Base-by-base conservation (phyloP, 2,329 filamentous ascomycete species). In the Cercospora canescens region DNA sequence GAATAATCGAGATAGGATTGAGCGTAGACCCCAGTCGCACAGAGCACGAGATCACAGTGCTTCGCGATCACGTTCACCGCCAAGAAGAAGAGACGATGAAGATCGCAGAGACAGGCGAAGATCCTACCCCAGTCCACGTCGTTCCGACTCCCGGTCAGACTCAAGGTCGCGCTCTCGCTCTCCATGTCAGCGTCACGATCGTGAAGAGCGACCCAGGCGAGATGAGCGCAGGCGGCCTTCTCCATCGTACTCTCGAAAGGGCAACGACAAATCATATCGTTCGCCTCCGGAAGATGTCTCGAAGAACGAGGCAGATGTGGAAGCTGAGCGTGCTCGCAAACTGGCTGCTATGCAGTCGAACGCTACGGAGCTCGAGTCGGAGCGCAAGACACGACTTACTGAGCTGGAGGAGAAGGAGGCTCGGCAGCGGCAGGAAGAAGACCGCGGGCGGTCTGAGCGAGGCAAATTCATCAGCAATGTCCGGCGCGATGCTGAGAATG, bases 401-500 rank as follows among this genome's bases (percentile, higher is more conserved):
- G 87, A 87, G 1, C 80, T 94, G 18, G 88, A 87, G 26, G 86
- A 87, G 69, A 84, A 84, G 67, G 92, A 96, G 71, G 84, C 86
- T 57, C 81, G 81, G 18, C 86, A 88, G 52, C 83, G 85, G 12
- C 88, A 91, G 67, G 86, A 87, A 1, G 92, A 96, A 62, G 87
- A 93, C 32, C 70, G 71, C 54, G 76, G 74, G 63, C 70, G 78
- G 21, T 77, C 77, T 16, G 77, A 78, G 28, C 72, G 71, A 60
- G 79, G 74, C 7, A 70, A 70, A 16, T 80, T 80, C 57, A 75
- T 80, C n/a, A 72, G 72, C 41, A 72, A 69, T 21, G 68, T 80
- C 12, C 69, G 75, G 30, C 68, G 71, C 16, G 72, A 76, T 50
- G 76, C 76, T 21, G 76, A 76, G 60, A 71, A 67, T 35, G 73